A percentile compares a stretch with the other conserved stretches of the same genome.
These are phyloP conservation scores for Lepidium aucheri DNA, from an alignment of 345 rosid genomes.

Conservation along the genomic window DNA sequence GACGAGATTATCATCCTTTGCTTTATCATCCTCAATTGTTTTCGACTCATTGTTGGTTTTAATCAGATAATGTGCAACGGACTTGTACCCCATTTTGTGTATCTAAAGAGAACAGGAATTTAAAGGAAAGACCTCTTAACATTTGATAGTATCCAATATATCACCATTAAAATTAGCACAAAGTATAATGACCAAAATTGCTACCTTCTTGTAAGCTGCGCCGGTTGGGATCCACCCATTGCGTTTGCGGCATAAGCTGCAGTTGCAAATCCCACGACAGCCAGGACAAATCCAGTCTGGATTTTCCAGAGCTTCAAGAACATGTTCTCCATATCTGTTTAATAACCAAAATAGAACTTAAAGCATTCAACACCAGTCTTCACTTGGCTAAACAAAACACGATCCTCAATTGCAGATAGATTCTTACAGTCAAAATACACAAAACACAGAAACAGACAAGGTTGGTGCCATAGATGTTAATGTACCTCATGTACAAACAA, in stretches of 20 bases:
- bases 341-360: not conserved
- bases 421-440: not conserved
- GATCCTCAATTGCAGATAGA: not conserved
- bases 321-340: slow-evolving; percentile 85
- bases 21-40: slow-evolving; percentile 26
- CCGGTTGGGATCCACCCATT: slow-evolving; percentile 92
- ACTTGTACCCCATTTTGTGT: slow-evolving; percentile 62
- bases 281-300: slow-evolving; percentile 75
- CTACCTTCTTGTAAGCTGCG: slow-evolving; percentile 59
- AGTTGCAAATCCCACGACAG: slow-evolving; percentile 92
- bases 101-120: slow-evolving; percentile 36
- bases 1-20: slow-evolving; percentile 5
- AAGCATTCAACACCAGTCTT: not conserved
- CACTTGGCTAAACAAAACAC: not conserved
- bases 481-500: slow-evolving; percentile 85
- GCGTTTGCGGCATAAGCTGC: slow-evolving; percentile 73
- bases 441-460: not conserved
- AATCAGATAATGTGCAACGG: slow-evolving; percentile 92
- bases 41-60: slow-evolving; percentile 37
- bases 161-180: not conserved
- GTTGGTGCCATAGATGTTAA: not conserved
- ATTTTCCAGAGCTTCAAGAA: slow-evolving; percentile 75
- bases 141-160: not conserved
- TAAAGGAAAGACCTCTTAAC: not conserved
- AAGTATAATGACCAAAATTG: not conserved